A percentile compares a stretch with the other conserved stretches of the same genome.
Evolutionary conservation across 768 basidiomycete species (phyloP).

Genomic region (Cytidiella melzeri): DNA sequence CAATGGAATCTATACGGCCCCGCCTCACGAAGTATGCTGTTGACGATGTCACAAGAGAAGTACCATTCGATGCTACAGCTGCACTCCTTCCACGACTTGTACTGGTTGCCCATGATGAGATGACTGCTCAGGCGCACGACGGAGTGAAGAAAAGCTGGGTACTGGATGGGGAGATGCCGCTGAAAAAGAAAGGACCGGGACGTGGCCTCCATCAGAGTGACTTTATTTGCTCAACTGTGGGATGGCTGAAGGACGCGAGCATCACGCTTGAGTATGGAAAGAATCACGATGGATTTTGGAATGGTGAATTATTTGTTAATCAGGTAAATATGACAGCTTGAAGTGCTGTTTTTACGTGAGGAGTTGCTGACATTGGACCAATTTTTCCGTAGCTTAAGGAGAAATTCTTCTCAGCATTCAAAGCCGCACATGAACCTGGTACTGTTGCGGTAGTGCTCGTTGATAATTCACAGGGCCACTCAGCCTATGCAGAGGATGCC

Average conservation of each 20-base stretch:
- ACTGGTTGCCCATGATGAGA: constrained; percentile 33
- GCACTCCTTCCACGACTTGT: no score
- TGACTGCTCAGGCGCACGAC: constrained; percentile 36
- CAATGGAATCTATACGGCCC: no score
- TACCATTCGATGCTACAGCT: no score
- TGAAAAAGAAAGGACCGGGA: constrained; percentile 35
- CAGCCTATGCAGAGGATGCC: constrained; percentile 33
- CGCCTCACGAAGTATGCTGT: no score
- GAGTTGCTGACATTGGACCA: no score
- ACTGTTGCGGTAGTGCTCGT: constrained; percentile 25
- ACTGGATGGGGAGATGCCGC: constrained; percentile 25
- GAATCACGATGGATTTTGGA: constrained; percentile 37
- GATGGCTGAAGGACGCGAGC: background rate
- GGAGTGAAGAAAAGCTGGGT: constrained; percentile 30
- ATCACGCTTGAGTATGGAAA: constrained; percentile 24
- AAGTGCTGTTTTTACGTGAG: background rate
- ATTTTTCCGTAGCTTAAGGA: constrained; percentile 11
- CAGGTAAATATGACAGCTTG: constrained; percentile 20
- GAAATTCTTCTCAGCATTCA: constrained; percentile 20
- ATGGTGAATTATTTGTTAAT: constrained; percentile 27
- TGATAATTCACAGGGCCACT: constrained; percentile 38
- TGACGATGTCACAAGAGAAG: no score
- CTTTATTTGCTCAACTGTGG: constrained; percentile 20
- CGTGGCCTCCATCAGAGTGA: constrained; percentile 32
- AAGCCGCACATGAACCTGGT: constrained; percentile 12